Percentiles rank a stretch among this genome's conserved stretches.
Conservation (phyloP, 2,329 filamentous ascomycete genomes). For the Paraphoma sp. region DNA sequence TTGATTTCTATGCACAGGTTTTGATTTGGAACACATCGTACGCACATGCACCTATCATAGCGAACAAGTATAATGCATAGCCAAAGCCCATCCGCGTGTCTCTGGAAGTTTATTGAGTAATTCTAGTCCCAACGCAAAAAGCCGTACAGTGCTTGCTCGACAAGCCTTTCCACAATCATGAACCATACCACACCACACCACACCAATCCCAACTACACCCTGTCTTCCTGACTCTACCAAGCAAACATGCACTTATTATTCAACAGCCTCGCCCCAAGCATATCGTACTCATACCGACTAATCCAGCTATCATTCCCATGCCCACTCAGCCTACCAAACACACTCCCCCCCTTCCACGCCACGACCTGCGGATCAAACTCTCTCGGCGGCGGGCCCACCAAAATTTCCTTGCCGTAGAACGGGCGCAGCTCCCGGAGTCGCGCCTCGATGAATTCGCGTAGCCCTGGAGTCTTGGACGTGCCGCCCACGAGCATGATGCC, state of each 20-base stretch:
- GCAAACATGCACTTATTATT: constrained; percentile 56
- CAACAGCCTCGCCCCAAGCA: constrained; percentile 79
- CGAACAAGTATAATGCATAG: too few species aligned
- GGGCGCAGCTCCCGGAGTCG: constrained; percentile 71
- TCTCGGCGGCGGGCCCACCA: constrained; percentile 75
- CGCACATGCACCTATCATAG: too few species aligned
- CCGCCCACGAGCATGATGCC: constrained; percentile 50
- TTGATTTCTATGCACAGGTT: too few species aligned
- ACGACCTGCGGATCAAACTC: constrained; percentile 98
- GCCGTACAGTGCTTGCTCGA: neutral
- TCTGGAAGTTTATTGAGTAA: too few species aligned
- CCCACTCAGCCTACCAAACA: constrained; percentile 84
- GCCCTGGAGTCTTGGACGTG: constrained; percentile 62
- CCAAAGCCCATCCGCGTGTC: too few species aligned
- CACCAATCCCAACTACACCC: neutral
- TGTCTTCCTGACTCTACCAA: constrained; percentile 33
- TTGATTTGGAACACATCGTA: too few species aligned
- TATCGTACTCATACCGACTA: constrained; percentile 83
- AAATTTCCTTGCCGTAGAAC: constrained; percentile 69
- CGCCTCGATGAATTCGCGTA: constrained; percentile 84
- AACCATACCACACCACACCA: neutral
- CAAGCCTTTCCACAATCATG: neutral
- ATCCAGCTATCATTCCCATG: constrained; percentile 95
- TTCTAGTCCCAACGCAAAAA: neutral
- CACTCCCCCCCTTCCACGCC: constrained; percentile 95